These are phyloP conservation scores for Ophiorrhiza pumila DNA, from an alignment of 257 asterid genomes.

Conservation along the genomic window DNA sequence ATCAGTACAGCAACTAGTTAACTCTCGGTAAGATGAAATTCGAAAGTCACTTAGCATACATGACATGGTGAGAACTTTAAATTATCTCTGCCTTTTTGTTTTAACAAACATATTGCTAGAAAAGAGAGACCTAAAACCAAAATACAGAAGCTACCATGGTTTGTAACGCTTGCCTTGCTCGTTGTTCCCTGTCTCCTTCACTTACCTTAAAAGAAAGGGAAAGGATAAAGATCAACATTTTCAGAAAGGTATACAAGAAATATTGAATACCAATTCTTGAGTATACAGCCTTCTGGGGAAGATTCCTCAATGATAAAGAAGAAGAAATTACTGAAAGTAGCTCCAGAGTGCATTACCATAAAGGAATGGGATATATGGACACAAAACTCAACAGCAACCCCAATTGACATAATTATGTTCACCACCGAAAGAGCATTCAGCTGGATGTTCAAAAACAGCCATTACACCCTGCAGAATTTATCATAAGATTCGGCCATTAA, in stretches of 20 bases:
- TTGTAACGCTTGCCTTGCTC: slow-evolving; percentile 72
- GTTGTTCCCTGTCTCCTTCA: slow-evolving; percentile 80
- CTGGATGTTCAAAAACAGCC: slow-evolving; percentile 80
- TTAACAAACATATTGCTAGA: not conserved
- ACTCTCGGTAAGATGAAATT: not conserved
- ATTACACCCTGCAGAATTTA: slow-evolving; percentile 67
- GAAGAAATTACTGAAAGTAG: not conserved
- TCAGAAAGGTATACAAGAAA: not conserved
- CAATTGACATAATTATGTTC: slow-evolving; percentile 91
- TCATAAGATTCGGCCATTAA: not conserved
- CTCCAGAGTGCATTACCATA: slow-evolving; percentile 41
- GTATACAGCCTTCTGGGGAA: not conserved
- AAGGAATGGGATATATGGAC: slow-evolving; percentile 93
- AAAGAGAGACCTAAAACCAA: slow-evolving; percentile 1
- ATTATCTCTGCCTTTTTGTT: not conserved
- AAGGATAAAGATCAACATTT: not conserved
- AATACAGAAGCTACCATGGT: slow-evolving; percentile 97
- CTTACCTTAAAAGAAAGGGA: slow-evolving; percentile 46
- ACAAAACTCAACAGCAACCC: slow-evolving; percentile 87
- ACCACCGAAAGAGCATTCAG: slow-evolving; percentile 86
- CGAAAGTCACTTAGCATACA: not conserved
- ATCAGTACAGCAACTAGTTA: not conserved
- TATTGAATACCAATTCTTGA: not conserved
- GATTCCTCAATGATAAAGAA: not conserved
- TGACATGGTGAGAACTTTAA: not conserved